Evolutionary conservation across 495 filamentous ascomycete genomes (phyloP), one percentile per base, ranked within the genome.

Genomic region (Choiromyces venosus): DNA sequence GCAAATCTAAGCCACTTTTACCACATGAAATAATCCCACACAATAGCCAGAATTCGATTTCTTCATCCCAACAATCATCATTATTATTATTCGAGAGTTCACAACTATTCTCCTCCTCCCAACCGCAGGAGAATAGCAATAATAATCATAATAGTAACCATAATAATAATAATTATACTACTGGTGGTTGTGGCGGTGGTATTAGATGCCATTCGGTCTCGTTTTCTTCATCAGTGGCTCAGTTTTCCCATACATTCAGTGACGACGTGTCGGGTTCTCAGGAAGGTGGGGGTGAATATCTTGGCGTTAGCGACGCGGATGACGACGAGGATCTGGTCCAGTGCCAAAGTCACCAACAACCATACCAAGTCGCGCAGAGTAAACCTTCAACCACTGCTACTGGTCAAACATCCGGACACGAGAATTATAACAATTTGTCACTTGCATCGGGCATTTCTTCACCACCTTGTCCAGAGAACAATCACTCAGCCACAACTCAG

Each of bases 1-100:
- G 96, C 71, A 96, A 94, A 85, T 91, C 93, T 70, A 91, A 92
- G 74, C 95, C 95, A 37, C 85, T 97, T 29, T 87, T 93, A 38
- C 89, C 92, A 35, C 89, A 96, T 79, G 93, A 97, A 82, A 87
- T 96, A 64, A 74, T 81, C 33, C 79, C 80, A 21, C 76, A 78
- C 74, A 80, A 72, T 39, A 69, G 69, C 12, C 75, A 71, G 25
- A 68, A 56, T 64, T 66, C 64, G 36, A 39, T 65, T 19, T 61
- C 75, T 37, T 70, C 76, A 37, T 78, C 76, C 10, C 72, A 78
- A 39, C 70, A 65, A 37, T 78, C 73, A 7, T 76, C 68, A n/a
- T 77, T 76, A 37, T 78, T 68, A 7, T 76, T 70, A n/a, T 77
- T 76, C 37, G 73, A 76, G 5, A 71, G 52, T 44, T 75, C 72